Percentiles rank a stretch among this genome's conserved stretches.
Evolutionary conservation across 352 stramenopile species (phyloP).

Genomic region (Elongisporangium anandrum): DNA sequence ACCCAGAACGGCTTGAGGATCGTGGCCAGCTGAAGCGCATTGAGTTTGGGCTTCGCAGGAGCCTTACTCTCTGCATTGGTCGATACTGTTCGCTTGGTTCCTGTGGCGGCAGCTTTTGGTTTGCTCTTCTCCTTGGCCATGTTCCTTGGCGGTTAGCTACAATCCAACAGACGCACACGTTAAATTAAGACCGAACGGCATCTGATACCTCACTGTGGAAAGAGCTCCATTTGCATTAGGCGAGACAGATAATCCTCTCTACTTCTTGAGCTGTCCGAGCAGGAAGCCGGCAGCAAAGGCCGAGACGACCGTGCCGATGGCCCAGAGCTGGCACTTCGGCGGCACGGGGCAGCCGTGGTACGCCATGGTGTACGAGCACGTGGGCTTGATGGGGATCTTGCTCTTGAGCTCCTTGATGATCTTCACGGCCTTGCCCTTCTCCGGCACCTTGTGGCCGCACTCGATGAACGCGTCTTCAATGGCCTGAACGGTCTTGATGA

Average conservation of each 20-base stretch:
- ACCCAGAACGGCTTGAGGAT: conserved; percentile 52
- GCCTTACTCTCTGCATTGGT: too few species aligned
- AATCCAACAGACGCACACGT: background rate
- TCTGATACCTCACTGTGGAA: too few species aligned
- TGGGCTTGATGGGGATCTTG: conserved; percentile 45
- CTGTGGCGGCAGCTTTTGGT: background rate
- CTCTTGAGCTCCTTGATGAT: conserved; percentile 54
- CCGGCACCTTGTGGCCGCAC: conserved; percentile 57
- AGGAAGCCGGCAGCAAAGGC: conserved; percentile 62
- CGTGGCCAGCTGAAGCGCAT: conserved; percentile 26
- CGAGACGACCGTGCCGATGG: conserved; percentile 45
- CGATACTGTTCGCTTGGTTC: background rate
- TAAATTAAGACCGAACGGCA: too few species aligned
- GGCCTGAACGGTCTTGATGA: conserved; percentile 65
- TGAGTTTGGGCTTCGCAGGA: conserved; percentile 24
- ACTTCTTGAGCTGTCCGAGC: conserved; percentile 49
- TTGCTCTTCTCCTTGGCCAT: background rate
- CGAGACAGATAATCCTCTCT: conserved; percentile 7
- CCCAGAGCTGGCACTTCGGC: conserved; percentile 65
- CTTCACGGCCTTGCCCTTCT: conserved; percentile 47
- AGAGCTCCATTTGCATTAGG: background rate
- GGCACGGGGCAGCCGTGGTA: conserved; percentile 66
- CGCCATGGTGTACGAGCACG: conserved; percentile 28
- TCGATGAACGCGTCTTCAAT: conserved; percentile 69
- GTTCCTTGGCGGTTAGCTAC: background rate